These are phyloP conservation scores for Alternaria postmessia DNA, from an alignment of 2,329 filamentous ascomycete genomes.

Conservation along the genomic window DNA sequence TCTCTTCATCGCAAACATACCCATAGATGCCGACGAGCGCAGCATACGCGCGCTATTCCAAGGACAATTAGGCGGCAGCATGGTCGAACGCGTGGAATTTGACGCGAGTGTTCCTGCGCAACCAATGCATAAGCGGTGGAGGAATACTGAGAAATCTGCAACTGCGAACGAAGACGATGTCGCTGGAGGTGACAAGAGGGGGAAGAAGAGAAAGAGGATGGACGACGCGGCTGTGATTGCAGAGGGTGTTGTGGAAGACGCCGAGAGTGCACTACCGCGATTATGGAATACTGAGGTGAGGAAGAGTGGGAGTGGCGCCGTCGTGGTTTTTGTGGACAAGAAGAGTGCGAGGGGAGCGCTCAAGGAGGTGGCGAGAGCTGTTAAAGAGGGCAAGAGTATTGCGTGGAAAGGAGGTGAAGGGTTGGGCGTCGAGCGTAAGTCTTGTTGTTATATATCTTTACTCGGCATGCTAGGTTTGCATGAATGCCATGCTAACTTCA, in stretches of 20 bases:
- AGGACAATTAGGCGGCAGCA: constrained; percentile 75
- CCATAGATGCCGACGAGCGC: constrained; percentile 79
- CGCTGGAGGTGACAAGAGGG: constrained; percentile 16
- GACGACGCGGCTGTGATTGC: constrained; percentile 45
- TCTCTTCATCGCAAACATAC: constrained; percentile 90
- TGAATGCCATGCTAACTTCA: not conserved
- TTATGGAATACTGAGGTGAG: constrained; percentile 78
- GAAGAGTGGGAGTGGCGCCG: constrained; percentile 77
- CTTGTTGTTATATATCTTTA: not conserved
- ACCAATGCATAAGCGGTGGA: constrained; percentile 60
- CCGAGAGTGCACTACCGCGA: constrained; percentile 69
- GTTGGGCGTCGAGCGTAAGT: constrained; percentile 62
- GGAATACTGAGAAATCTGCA: constrained; percentile 34
- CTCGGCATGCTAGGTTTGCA: not conserved
- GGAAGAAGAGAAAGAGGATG: constrained; percentile 65
- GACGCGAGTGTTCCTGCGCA: constrained; percentile 55
- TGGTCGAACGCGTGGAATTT: constrained; percentile 81
- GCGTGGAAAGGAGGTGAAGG: constrained; percentile 68
- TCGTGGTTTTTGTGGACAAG: constrained; percentile 84
- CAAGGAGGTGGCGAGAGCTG: constrained; percentile 73
- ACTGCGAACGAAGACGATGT: constrained; percentile 38
- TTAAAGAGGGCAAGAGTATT: constrained; percentile 66
- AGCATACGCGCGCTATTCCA: constrained; percentile 81
- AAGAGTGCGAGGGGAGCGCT: constrained; percentile 78
- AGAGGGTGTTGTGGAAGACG: constrained; percentile 61